phyloP scores from a whole-genome alignment of 75 land plant species.

The Azolla pinnata region DNA sequence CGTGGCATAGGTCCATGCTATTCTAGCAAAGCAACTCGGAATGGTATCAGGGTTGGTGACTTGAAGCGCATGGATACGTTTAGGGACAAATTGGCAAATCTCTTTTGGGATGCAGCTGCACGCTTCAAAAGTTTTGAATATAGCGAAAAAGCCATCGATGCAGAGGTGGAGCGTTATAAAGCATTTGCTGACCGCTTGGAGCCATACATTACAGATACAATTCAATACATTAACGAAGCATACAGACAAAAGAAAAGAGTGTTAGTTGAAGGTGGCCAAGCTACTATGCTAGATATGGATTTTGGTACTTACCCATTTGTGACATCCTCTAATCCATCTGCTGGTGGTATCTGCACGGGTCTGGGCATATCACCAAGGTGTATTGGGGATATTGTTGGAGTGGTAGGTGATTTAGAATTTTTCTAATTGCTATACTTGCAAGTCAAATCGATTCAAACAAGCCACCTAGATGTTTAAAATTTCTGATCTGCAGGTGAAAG shows the following conservation, averaged over 20 bases:
- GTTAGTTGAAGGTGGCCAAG: constrained; percentile 95
- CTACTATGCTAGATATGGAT: constrained; percentile 97
- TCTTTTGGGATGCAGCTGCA: constrained; percentile 68
- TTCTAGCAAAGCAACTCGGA: constrained; percentile 77
- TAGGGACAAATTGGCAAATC: constrained; percentile 63
- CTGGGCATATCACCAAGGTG: constrained; percentile 87
- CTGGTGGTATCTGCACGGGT: constrained; percentile 93
- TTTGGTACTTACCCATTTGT: constrained; percentile 99
- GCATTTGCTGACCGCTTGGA: constrained; percentile 62
- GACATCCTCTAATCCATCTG: constrained; percentile 95
- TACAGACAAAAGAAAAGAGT: constrained; percentile 57
- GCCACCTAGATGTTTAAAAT: background rate
- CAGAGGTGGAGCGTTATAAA: constrained; percentile 70
- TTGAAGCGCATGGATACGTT: constrained; percentile 80
- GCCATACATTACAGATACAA: constrained; percentile 87
- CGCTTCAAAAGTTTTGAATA: constrained; percentile 69
- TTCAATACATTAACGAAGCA: constrained; percentile 59
- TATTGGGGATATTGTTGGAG: constrained; percentile 85
- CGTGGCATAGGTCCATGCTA: constrained; percentile 92
- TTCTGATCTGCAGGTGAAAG: constrained; percentile 59
- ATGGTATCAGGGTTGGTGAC: constrained; percentile 85
- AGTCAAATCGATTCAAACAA: background rate
- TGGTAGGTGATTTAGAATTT: constrained; percentile 39
- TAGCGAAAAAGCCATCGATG: constrained; percentile 38
- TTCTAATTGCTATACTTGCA: background rate